Conservation (phyloP, 768 basidiomycete genomes). For the Boletus rubroflammeus region DNA sequence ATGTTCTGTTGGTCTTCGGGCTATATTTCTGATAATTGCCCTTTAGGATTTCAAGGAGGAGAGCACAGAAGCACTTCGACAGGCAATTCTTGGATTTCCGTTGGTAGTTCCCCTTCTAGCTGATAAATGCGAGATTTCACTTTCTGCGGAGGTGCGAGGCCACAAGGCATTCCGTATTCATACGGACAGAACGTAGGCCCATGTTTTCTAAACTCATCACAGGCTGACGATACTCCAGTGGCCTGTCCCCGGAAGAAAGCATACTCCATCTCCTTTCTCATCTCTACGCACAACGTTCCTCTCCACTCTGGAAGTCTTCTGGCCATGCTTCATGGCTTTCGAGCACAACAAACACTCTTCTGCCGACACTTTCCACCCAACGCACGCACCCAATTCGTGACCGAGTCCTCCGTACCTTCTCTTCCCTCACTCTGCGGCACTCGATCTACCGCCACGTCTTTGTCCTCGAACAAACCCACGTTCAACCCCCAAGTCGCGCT, state of each 20-base stretch:
- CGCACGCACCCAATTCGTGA: conserved; percentile 31
- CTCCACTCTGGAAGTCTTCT: conserved; percentile 78
- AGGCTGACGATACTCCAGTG: conserved; percentile 27
- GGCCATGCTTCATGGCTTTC: conserved; percentile 64
- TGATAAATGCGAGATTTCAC: conserved; percentile 73
- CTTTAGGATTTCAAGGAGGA: conserved; percentile 45
- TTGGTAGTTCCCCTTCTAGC: conserved; percentile 77
- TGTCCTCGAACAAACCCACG: conserved; percentile 62
- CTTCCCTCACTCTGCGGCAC: conserved; percentile 38
- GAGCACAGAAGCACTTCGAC: conserved; percentile 65
- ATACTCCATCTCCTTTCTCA: conserved; percentile 80
- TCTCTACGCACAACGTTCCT: conserved; percentile 80
- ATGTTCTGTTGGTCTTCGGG: background rate
- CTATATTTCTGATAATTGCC: conserved; percentile 1
- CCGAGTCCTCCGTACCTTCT: conserved; percentile 38
- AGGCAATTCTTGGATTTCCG: conserved; percentile 78
- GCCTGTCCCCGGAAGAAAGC: conserved; percentile 36
- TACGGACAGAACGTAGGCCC: conserved; percentile 59
- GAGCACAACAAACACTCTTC: conserved; percentile 43
- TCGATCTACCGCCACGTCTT: conserved; percentile 73
- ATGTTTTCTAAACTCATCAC: background rate
- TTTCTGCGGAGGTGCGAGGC: conserved; percentile 54
- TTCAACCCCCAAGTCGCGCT: conserved; percentile 35
- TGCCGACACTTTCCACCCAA: conserved; percentile 30
- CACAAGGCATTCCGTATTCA: conserved; percentile 68